Evolutionary conservation across 495 filamentous ascomycete genomes (phyloP), one percentile per base, ranked within the genome.

Genomic region (Corynascus novoguineensis): DNA sequence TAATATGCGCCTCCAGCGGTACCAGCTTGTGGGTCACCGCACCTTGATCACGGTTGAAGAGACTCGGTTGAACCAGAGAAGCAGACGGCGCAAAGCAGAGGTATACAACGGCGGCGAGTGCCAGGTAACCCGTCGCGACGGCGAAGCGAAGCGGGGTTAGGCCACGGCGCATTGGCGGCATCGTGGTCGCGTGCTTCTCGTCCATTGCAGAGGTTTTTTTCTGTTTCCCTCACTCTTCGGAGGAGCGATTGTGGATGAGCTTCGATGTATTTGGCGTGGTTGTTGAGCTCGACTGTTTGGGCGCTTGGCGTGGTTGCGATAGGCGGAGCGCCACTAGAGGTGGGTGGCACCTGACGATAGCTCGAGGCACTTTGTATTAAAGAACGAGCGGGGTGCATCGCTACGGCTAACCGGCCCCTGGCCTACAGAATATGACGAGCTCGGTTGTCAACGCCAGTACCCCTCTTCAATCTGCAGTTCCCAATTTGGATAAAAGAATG

Each of bases 1-100:
- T 96, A 58, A 96, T 87, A 65, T 95, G 89, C 53, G 88, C 87
- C 66, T 98, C 93, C 9, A 98, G 75, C 4, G 90, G 85, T 11
- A 96, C 85, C 49, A 68, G 57, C 29, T 57, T 50, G 1, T 19
- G 42, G 22, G 9, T 1, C 7, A 25, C n/a, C 12, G 37, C 37
- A 17, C 11, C 50, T 9, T 27, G 51, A 9, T n/a, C n/a, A 7
- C 12, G 37, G 17, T 8, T 45, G 4, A 22, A 29, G 5, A 17
- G 17, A 14, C 31, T 22, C 12, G 31, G 19, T 15, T 11, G 25
- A 14, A 38, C n/a, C 24, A 38, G 5, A 4, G 31, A 21, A 6
- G 24, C 7, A 25, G 12, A 31, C n/a, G 37, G 25, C 27, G 31
- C 22, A 48, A 60, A 60, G 19, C 41, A 35, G 10, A 53, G 57